A percentile compares a stretch with the other conserved stretches of the same genome.
phyloP scores from a whole-genome alignment of 2,329 filamentous ascomycete genomes.

The Graphilbum sp. region DNA sequence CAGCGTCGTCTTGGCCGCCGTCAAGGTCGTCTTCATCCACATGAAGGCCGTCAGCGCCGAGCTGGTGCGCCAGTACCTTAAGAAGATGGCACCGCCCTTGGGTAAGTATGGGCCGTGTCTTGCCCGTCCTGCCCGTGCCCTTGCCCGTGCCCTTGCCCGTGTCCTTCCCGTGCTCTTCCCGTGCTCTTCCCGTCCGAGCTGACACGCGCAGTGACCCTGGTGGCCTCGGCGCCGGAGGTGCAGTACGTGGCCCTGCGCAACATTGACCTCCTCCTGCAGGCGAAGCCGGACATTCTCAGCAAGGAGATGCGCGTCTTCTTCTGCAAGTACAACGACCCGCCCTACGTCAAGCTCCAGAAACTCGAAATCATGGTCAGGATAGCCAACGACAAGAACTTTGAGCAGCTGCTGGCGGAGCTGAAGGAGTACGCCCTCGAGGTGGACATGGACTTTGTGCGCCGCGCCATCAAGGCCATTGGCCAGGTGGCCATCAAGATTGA shows the following conservation, averaged over 20 bases:
- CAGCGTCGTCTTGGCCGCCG: slow-evolving; percentile 89
- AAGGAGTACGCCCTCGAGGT: slow-evolving; percentile 98
- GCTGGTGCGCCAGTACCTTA: slow-evolving; percentile 68
- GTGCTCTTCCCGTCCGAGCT: too few relatives aligned
- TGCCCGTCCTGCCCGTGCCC: too few relatives aligned
- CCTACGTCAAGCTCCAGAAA: slow-evolving; percentile 94
- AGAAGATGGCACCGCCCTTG: slow-evolving; percentile 96
- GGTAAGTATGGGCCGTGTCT: too few relatives aligned
- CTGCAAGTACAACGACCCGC: slow-evolving; percentile 98
- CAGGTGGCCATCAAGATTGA: slow-evolving; percentile 99
- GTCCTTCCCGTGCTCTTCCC: too few relatives aligned
- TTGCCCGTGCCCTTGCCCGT: too few relatives aligned
- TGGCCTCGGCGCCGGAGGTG: slow-evolving; percentile 90
- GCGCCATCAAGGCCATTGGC: slow-evolving; percentile 89
- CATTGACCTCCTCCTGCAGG: slow-evolving; percentile 88
- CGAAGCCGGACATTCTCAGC: slow-evolving; percentile 89
- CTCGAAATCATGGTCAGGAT: slow-evolving; percentile 99
- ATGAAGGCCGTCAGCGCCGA: slow-evolving; percentile 75
- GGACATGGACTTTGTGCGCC: slow-evolving; percentile 95
- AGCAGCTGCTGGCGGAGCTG: slow-evolving; percentile 82
- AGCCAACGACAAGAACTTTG: slow-evolving; percentile 91
- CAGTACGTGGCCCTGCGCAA: slow-evolving; percentile 95
- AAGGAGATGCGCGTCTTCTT: slow-evolving; percentile 98
- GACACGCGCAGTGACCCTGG: slow-evolving; percentile 71
- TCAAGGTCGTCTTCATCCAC: slow-evolving; percentile 94